Percentiles rank a stretch among this genome's conserved stretches.
Evolutionary conservation across 805 yeast species (phyloP).

Genomic region (Torulaspora quercuum): DNA sequence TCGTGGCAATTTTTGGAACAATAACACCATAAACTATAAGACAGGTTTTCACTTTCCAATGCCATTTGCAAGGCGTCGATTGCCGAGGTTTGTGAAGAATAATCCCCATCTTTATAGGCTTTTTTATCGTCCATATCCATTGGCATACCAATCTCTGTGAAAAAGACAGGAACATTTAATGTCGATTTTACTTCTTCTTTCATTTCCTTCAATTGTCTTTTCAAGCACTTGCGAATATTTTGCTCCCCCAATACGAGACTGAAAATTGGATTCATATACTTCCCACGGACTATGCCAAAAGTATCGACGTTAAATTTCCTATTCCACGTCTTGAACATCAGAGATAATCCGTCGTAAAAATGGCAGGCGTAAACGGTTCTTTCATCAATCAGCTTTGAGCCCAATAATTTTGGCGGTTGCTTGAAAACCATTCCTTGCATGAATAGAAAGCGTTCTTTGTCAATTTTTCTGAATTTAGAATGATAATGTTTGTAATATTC

Average conservation of each 20-base stretch:
- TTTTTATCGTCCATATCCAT: constrained; percentile 84
- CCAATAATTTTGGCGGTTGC: constrained; percentile 63
- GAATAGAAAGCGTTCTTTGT: constrained; percentile 51
- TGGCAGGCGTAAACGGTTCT: constrained; percentile 80
- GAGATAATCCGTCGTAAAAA: constrained; percentile 90
- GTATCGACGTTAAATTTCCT: constrained; percentile 80
- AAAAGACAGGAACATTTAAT: constrained; percentile 76
- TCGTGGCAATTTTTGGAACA: constrained; percentile 66
- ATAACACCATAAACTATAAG: constrained; percentile 86
- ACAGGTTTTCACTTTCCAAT: constrained; percentile 65
- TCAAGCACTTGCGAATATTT: constrained; percentile 68
- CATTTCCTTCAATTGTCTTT: constrained; percentile 64
- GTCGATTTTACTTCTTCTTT: constrained; percentile 56
- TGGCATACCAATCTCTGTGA: constrained; percentile 97
- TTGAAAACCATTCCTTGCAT: constrained; percentile 82
- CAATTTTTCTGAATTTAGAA: constrained; percentile 44
- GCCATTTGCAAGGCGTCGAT: constrained; percentile 80
- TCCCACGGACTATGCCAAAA: constrained; percentile 76
- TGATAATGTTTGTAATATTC: constrained; percentile 56
- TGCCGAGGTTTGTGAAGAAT: constrained; percentile 71
- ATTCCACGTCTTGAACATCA: constrained; percentile 91
- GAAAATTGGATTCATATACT: constrained; percentile 66
- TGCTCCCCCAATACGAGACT: constrained; percentile 80
- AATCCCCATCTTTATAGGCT: constrained; percentile 66
- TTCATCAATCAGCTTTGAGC: constrained; percentile 52